Evolutionary conservation across 805 yeast genomes (phyloP), one percentile per base, ranked within the genome.

Genomic region (Pichia occidentalis): DNA sequence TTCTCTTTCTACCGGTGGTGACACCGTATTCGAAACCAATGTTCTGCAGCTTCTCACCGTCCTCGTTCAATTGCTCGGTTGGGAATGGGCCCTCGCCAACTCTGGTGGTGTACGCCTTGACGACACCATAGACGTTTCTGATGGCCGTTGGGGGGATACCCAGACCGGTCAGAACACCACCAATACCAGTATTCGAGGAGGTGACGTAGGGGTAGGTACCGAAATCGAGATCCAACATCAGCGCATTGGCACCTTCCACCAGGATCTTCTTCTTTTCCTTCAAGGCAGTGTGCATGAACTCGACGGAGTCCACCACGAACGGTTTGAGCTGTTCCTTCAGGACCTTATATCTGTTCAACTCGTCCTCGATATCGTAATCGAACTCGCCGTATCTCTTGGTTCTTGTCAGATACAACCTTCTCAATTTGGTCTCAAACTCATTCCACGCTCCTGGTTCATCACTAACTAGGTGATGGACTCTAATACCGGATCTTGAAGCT

Each of bases 31-130:
- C 98, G 42, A 88, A 95, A 55, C 98, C 98, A 46, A 92, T 85
- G 30, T 71, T 65, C 63, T 92, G 98, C 57, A 92, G 71, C 49
- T 77, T 75, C 54, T 84, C 95, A 56, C 98, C 98, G 33, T 68
- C 76, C 25, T 67, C 78, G 61, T 90, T 87, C 59, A 88, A 73
- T 61, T 88, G 97, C 66, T 92, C 98, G 40, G 97, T 81, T 45
- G 98, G 97, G 83, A 92, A 92, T 23, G 98, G 98, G 48, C 98
- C 98, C 59, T 88, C 97, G 54, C 98, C 98, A 39, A 92, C 98
- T 65, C 98, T 80, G 25, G 98, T 92, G 32, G 98, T 92, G 67
- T 92, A 92, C 29, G 97, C 97, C 70, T 92, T 92, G 32, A 90
- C 97, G 19, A 92, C 98, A 64, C 98, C 98, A 60, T 81, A 86